Evolutionary conservation across 495 filamentous ascomycete genomes (phyloP), one percentile per base, ranked within the genome.

Genomic region (Pyrenula aspistea): DNA sequence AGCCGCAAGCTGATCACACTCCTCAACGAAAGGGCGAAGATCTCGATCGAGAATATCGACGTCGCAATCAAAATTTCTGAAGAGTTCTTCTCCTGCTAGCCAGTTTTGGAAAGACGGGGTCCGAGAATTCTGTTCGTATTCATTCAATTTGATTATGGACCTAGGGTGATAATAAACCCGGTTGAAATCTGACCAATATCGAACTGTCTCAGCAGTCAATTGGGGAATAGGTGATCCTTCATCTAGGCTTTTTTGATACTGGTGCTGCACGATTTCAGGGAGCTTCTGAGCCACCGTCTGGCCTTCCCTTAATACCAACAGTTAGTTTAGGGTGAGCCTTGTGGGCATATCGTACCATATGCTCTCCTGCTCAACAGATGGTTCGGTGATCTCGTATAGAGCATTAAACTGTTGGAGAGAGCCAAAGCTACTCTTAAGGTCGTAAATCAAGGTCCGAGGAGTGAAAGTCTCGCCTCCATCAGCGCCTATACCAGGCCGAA

Each of bases 111-210:
- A 95, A 0, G 91, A 88, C 78, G 84, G 83, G 12, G 89, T 69
- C 10, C 74, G 74, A 1, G 87, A 89, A 64, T 83, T 81, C 24
- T 95, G 70, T 62, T 92, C 88, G 65, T 88, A 93, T 60, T 95
- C 89, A 62, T 86, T 86, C n/a, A 96, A 71, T 64, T 92, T 91
- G 8, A 95, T 76, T 42, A 95, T 80, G 2, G 91, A 96, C 47
- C 83, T 83, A 1, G 93, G 93, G 65, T 99, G 91, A 67, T 89
- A 97, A 70, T 84, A 97, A 12, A 95, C 77, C 24, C 89, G 82
- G 60, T 87, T 91, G 70, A 88, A 97, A 69, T 98, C 93, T 12
- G 90, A 95, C 91, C 94, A 98, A 73, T 89, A 97, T 25, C 88
- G 84, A 20, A 97, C 86, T 2, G 83, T 79, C 25, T 80, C 74